A percentile compares a stretch with the other conserved stretches of the same genome.
Conservation (phyloP, 495 filamentous ascomycete genomes). For the Hyaloscypha variabilis region DNA sequence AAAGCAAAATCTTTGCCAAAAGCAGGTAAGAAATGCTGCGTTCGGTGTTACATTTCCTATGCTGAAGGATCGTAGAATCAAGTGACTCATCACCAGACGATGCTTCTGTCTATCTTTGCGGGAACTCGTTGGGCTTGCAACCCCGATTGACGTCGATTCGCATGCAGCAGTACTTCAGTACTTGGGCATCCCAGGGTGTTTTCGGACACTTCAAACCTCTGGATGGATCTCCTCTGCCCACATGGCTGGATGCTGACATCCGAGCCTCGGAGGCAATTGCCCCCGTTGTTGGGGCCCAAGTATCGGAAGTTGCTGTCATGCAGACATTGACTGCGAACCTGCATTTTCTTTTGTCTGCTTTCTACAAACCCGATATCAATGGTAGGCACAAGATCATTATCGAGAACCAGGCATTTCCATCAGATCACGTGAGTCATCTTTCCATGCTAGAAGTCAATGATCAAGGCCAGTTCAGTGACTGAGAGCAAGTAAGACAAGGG, state of each 20-base stretch:
- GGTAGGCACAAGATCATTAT: slow-evolving; percentile 87
- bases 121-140: slow-evolving; percentile 95
- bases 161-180: slow-evolving; percentile 75
- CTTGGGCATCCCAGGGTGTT: slow-evolving; percentile 94
- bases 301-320: slow-evolving; percentile 89
- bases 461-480: not conserved
- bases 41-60: not conserved
- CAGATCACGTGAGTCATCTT: slow-evolving; percentile 66
- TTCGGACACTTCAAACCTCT: slow-evolving; percentile 90
- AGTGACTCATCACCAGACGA: slow-evolving; percentile 22
- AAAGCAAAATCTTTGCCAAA: slow-evolving; percentile 61
- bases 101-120: slow-evolving; percentile 83
- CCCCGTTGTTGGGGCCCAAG: slow-evolving; percentile 79
- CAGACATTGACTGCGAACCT: slow-evolving; percentile 90
- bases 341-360: slow-evolving; percentile 87
- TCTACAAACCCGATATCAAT: slow-evolving; percentile 76
- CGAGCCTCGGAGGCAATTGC: slow-evolving; percentile 73
- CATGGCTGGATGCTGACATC: slow-evolving; percentile 82
- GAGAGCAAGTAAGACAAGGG: not conserved
- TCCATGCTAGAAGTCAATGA: not conserved
- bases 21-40: slow-evolving; percentile 24
- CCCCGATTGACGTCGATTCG: slow-evolving; percentile 71
- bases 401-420: slow-evolving; percentile 93
- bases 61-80: slow-evolving; percentile 13
- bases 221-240: slow-evolving; percentile 70